Base-by-base conservation (phyloP, 352 stramenopile species). In the Pythium rhizo-oryzae region DNA sequence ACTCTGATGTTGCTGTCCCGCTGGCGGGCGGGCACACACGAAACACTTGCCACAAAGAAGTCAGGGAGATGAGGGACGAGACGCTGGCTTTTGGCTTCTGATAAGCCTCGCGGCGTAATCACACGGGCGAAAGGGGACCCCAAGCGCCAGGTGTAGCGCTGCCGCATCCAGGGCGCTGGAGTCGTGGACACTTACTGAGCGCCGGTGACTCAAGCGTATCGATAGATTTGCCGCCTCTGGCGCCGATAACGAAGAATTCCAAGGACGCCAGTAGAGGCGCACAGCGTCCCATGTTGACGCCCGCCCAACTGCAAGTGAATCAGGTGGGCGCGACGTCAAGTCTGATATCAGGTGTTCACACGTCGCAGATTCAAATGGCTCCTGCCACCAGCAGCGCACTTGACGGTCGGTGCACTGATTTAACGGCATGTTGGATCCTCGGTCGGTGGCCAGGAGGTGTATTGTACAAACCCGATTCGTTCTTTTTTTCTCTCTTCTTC, bases 401-500 rank as follows among this genome's bases (percentile, higher is more conserved):
- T 33, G 15, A 43, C 37, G 37, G 37, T 43, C 13, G 50, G 25
- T 33, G 7, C 30, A 56, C 50, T 37, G 25, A 56, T 56, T 37
- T 39, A 37, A 8, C 50, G 13, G 21, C 11, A 21, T 5, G 18
- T 47, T n/a, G 4, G 41, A 3, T 47, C 41, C 9, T 47, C 41
- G 41, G 28, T 47, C 41, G 47, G 47, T 30, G 23, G 23, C 37
- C 9, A 4, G 37, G 37, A 43, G 1, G 4, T 16, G 37, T 43
- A 43, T 16, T 18, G 5, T 43, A 43, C 37, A 12, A 1, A 56
- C 12, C 21, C 8, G 12, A n/a, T 37, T 35, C 39, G 50, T 56
- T 56, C 50, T 56, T 56, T 56, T 56, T 56, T 56, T 56, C 11
- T n/a, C n/a, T 37, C 4, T 25, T 51, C 19, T 24, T 23, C 19